A percentile compares a stretch with the other conserved stretches of the same genome.
Conservation (phyloP, 2,329 filamentous ascomycete genomes). For the Fusarium nodosum region DNA sequence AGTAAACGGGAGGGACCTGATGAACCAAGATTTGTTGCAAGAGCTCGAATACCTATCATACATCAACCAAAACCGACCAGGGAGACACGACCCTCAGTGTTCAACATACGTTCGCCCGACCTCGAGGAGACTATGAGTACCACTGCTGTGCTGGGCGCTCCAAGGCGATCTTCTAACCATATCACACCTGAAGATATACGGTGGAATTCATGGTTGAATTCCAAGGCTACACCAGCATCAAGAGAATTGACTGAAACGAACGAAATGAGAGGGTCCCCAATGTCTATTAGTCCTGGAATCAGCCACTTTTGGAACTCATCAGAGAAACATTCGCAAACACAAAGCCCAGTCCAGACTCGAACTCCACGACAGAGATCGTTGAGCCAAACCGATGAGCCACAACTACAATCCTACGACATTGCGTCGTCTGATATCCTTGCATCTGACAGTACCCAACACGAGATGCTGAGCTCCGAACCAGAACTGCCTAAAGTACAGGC, state of each 20-base stretch:
- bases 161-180: slow-evolving; percentile 1
- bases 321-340: slow-evolving; percentile 17
- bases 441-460: background rate
- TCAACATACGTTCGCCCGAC: slow-evolving; percentile 33
- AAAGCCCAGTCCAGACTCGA: background rate
- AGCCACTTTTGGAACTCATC: slow-evolving; percentile 31
- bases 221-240: background rate
- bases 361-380: background rate
- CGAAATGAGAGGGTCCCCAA: background rate
- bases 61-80: slow-evolving; percentile 49
- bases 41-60: slow-evolving; percentile 36
- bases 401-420: background rate
- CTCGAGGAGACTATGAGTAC: slow-evolving; percentile 30
- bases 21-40: slow-evolving; percentile 33
- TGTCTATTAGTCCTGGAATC: slow-evolving; percentile 34
- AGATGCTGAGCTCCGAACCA: background rate
- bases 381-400: background rate
- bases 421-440: background rate
- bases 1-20: slow-evolving; percentile 3
- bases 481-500: slow-evolving; percentile 7
- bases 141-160: slow-evolving; percentile 28
- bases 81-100: slow-evolving; percentile 12
- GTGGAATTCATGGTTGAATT: slow-evolving; percentile 46
- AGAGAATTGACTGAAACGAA: background rate
- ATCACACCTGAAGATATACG: slow-evolving; percentile 35